Conservation (phyloP, 768 basidiomycete genomes). For the Leucogyrophana mollusca region DNA sequence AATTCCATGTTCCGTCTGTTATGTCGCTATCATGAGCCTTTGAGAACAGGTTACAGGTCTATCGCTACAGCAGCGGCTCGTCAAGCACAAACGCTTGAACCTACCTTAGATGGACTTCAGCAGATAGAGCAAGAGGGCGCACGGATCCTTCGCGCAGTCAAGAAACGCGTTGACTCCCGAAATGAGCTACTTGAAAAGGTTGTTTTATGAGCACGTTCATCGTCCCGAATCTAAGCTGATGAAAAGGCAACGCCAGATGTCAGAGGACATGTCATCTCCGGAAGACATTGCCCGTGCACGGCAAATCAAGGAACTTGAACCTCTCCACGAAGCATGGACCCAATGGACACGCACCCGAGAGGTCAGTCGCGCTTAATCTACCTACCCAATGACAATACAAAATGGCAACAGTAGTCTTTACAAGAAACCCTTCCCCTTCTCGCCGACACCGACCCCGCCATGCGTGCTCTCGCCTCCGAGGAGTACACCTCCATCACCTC, state of each 20-base stretch:
- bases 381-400: slow-evolving; percentile 6
- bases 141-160: slow-evolving; percentile 53
- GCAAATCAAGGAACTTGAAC: slow-evolving; percentile 66
- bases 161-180: slow-evolving; percentile 53
- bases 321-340: slow-evolving; percentile 67
- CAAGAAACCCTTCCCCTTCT: slow-evolving; percentile 62
- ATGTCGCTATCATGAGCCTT: slow-evolving; percentile 1
- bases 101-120: slow-evolving; percentile 11
- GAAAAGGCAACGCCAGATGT: slow-evolving; percentile 44
- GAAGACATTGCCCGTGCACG: slow-evolving; percentile 61
- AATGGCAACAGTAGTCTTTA: slow-evolving; percentile 53
- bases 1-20: slow-evolving; percentile 7
- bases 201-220: neutral
- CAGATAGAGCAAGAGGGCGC: slow-evolving; percentile 43
- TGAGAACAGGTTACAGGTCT: neutral
- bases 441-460: slow-evolving; percentile 68
- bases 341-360: slow-evolving; percentile 53
- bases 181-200: slow-evolving; percentile 44
- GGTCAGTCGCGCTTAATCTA: slow-evolving; percentile 39
- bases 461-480: slow-evolving; percentile 71
- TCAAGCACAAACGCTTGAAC: neutral
- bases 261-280: slow-evolving; percentile 49
- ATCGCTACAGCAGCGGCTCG: slow-evolving; percentile 5
- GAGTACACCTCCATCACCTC: slow-evolving; percentile 53
- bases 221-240: no score